Conservation (phyloP, 2,329 filamentous ascomycete species). For the Phyllosticta citriasiana region DNA sequence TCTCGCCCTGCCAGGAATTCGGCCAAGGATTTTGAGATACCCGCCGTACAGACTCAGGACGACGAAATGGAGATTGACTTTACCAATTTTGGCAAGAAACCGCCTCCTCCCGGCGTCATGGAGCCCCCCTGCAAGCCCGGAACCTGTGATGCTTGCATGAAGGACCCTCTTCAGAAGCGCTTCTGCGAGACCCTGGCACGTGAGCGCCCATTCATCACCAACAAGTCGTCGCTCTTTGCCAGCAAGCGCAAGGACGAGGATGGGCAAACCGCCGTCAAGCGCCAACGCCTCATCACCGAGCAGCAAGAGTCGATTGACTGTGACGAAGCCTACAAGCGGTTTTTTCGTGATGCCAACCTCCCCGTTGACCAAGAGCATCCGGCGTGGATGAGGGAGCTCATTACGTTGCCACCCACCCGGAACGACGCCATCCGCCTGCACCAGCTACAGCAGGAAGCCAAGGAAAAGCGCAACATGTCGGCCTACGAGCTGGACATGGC, state of each 20-base stretch:
- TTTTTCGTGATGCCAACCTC: slow-evolving; percentile 8
- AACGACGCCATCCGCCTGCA: slow-evolving; percentile 6
- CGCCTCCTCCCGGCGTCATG: slow-evolving; percentile 5
- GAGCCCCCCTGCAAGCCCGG: slow-evolving; percentile 17
- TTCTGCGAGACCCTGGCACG: slow-evolving; percentile 11
- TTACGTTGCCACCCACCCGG: slow-evolving; percentile 7
- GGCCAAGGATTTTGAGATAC: slow-evolving; percentile 11
- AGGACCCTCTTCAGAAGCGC: slow-evolving; percentile 21
- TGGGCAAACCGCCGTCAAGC: slow-evolving; percentile 4
- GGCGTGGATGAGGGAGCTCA: slow-evolving; percentile 9
- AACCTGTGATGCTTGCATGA: slow-evolving; percentile 26
- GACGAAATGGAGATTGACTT: slow-evolving; percentile 26
- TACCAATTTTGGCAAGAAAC: slow-evolving; percentile 15
- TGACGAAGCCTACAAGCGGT: slow-evolving; percentile 8
- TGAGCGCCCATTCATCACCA: slow-evolving; percentile 5
- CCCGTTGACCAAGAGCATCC: slow-evolving; percentile 9
- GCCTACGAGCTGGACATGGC: slow-evolving; percentile 11
- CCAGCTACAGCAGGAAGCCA: slow-evolving; percentile 4
- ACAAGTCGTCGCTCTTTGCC: slow-evolving; percentile 3
- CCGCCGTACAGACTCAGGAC: background rate
- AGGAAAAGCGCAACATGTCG: slow-evolving; percentile 6
- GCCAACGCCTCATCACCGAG: background rate
- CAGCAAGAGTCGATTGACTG: slow-evolving; percentile 6
- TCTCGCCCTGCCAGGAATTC: slow-evolving; percentile 12
- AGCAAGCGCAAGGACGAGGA: slow-evolving; percentile 6